phyloP scores from a whole-genome alignment of 352 stramenopile species.

The Phytophthora megakarya region DNA sequence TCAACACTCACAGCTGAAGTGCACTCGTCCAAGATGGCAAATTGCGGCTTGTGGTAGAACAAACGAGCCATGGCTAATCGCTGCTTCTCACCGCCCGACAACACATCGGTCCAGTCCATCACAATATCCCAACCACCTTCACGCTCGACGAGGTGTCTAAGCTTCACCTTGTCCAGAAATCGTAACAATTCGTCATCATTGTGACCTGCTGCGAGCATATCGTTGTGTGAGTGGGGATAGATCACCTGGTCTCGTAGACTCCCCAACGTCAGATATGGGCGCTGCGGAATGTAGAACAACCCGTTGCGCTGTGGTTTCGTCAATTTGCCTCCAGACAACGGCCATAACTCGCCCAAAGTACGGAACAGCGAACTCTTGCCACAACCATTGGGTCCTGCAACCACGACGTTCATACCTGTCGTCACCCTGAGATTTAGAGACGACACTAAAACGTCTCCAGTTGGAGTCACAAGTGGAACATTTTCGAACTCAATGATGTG shows the following conservation, averaged over 20 bases:
- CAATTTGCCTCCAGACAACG: constrained; percentile 74
- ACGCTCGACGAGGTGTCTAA: constrained; percentile 75
- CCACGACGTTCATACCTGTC: constrained; percentile 90
- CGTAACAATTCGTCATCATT: constrained; percentile 71
- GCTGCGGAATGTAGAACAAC: constrained; percentile 92
- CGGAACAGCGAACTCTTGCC: constrained; percentile 91
- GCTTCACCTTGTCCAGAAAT: constrained; percentile 82
- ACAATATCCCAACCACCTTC: constrained; percentile 82
- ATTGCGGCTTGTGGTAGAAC: constrained; percentile 91
- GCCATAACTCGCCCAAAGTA: constrained; percentile 89
- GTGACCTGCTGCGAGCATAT: constrained; percentile 62
- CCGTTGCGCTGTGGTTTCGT: constrained; percentile 81
- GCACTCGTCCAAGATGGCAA: constrained; percentile 91
- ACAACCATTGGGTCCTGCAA: constrained; percentile 83
- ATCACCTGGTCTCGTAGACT: constrained; percentile 90
- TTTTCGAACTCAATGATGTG: constrained; percentile 89
- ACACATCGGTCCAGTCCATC: constrained; percentile 87
- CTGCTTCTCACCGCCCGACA: constrained; percentile 92
- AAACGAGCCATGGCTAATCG: constrained; percentile 88
- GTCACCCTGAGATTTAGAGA: constrained; percentile 84
- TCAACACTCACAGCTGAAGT: constrained; percentile 87
- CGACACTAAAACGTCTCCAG: constrained; percentile 86
- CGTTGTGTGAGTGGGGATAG: constrained; percentile 80
- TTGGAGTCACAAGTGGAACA: constrained; percentile 89
- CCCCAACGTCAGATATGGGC: constrained; percentile 87